Evolutionary conservation across 2,329 filamentous ascomycete genomes (phyloP).

Genomic region (Aureobasidium musti): DNA sequence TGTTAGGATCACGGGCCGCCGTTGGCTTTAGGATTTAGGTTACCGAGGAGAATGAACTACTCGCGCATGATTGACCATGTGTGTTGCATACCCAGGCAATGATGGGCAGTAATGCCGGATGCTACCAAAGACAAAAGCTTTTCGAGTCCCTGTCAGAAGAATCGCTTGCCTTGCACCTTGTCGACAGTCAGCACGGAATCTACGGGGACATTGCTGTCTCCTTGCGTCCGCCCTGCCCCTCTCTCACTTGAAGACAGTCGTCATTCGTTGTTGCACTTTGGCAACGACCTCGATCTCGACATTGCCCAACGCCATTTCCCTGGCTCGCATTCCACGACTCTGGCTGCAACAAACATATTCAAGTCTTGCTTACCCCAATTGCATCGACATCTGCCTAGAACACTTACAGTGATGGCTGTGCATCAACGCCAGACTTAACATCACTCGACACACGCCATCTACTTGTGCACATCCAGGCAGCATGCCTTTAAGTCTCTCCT

Average conservation of each 20-base stretch:
- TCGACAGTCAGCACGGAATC: background rate
- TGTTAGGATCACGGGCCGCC: conserved; percentile 6
- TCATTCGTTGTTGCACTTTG: conserved; percentile 7
- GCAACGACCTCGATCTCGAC: background rate
- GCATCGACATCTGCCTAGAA: background rate
- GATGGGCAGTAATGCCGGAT: background rate
- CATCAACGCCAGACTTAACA: background rate
- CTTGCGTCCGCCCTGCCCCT: conserved; percentile 23
- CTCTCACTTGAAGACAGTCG: background rate
- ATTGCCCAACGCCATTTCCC: conserved; percentile 6
- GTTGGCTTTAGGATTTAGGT: conserved; percentile 18
- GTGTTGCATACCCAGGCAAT: conserved; percentile 14
- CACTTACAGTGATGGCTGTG: background rate
- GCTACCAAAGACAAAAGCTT: background rate
- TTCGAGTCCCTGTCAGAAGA: background rate
- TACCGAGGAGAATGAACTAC: conserved; percentile 15
- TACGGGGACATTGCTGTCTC: conserved; percentile 6
- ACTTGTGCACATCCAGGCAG: background rate
- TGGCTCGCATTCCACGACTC: conserved; percentile 9
- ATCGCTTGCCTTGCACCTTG: background rate
- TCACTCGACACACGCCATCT: background rate
- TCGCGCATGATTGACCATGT: conserved; percentile 7
- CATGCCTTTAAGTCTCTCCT: background rate
- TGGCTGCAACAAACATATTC: background rate
- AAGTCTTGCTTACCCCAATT: background rate